Evolutionary conservation across 345 rosid genomes (phyloP), one percentile per base, ranked within the genome.

Genomic region (Kandelia obovata): DNA sequence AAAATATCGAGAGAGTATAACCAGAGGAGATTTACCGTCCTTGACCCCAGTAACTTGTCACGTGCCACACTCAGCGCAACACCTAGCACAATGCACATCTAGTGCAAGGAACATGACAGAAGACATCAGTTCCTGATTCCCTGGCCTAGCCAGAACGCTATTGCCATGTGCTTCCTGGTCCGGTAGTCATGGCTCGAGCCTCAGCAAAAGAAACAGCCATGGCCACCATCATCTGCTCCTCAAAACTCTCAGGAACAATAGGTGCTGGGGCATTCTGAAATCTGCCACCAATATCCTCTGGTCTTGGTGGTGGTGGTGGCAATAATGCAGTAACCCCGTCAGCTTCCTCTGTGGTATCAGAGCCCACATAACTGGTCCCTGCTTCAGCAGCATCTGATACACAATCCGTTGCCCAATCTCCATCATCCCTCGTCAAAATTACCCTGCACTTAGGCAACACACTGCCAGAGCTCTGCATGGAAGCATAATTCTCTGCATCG

Each of bases 221-320:
- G 39, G 97, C 96, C 71, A 95, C 72, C 96, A 92, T 88, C 96
- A 92, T 92, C 80, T 92, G 96, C 71, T 95, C 99, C 82, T 95
- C 99, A 58, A 80, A 95, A 81, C 83, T 92, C 83, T 89, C 96
- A 7, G 96, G 97, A 62, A 87, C 73, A 19, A 91, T 79, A 37
- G 93, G 85, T 35, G 72, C 86, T 5, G 84, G 73, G 53, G 74
- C 37, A 68, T 62, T 79, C 47, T 72, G 80, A 39, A 79, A 78
- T 61, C 69, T 65, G 31, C 70, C 76, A 47, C 70, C 83, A 46
- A 75, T 72, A 49, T 78, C 87, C 68, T 82, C 82, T 8, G 66
- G 71, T 66, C 72, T 78, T 19, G 86, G 73, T 0, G 76, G 79
- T 0, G 76, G 79, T 0, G 66, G 56, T 1, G 63, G 71, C 55